Base-by-base conservation (phyloP, 345 rosid species). In the Corymbia maculata region DNA sequence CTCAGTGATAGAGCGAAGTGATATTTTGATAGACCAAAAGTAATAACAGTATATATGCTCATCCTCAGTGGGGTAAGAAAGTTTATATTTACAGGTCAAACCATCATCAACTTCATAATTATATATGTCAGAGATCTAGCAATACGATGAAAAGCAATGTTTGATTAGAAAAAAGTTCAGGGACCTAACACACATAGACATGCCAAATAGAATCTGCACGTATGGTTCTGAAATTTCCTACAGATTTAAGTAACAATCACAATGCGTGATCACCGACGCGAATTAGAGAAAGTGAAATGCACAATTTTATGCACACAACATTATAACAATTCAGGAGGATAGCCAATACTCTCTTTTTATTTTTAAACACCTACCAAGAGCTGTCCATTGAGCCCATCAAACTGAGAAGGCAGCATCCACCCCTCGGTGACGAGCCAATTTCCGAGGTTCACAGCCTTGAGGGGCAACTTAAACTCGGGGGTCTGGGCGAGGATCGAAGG, bases 341-440 rank as follows among this genome's bases (percentile, higher is more conserved):
- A 2, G 4, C 2, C 1, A 12, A 36, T 36, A 36, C 47, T 70
- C 44, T 70, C 47, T 17, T 70, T 8, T 36, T 70, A 36, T 16
- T 5, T 68, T 36, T 57, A 66, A 85, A 53, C 51, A 52, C 59
- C 85, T 22, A 85, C 75, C 19, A 80, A 61, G 87, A 88, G 75
- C 66, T 85, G 49, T 64, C 64, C 75, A 51, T 32, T 51, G 57
- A 52, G 86, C 52, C 66, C 84, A 42, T 52, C 85, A 61, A 30
- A 79, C 53, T 49, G 85, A 51, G 88, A 89, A 80, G 51, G 19
- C 51, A 8, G 30, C 50, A 49, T 85, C 55, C 61, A 86, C 19
- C 89, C 88, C 49, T 90, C 91, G 13, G 85, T 79, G 86, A 90
- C 85, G 64, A 88, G 89, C 91, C 91, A 90, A 79, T 90, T 90